Percentiles rank a stretch among this genome's conserved stretches.
These are phyloP conservation scores for Talaromyces wortmannii DNA, from an alignment of 495 filamentous ascomycete genomes.

Conservation along the genomic window DNA sequence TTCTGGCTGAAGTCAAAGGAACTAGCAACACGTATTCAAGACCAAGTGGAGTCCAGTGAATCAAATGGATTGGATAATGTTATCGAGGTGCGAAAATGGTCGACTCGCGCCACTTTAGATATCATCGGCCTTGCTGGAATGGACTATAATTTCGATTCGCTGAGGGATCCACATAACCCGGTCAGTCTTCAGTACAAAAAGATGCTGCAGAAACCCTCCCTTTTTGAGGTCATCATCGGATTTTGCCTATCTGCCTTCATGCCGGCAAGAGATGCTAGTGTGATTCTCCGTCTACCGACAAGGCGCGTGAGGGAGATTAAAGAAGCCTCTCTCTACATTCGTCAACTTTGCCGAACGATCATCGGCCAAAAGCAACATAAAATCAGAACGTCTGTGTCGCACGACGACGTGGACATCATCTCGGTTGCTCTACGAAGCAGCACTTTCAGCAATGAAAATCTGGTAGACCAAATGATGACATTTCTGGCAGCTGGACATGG, in stretches of 20 bases:
- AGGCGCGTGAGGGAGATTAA: slow-evolving; percentile 57
- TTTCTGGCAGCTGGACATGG: slow-evolving; percentile 92
- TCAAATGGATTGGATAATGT: slow-evolving; percentile 15
- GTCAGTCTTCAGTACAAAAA: slow-evolving; percentile 59
- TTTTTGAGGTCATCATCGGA: slow-evolving; percentile 23
- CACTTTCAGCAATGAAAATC: slow-evolving; percentile 71
- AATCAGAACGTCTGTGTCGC: slow-evolving; percentile 23
- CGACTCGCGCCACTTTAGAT: slow-evolving; percentile 70
- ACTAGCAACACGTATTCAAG: slow-evolving; percentile 32
- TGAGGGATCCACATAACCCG: slow-evolving; percentile 55
- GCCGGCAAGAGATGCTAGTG: background rate
- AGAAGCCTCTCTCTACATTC: slow-evolving; percentile 50
- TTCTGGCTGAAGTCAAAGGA: slow-evolving; percentile 70
- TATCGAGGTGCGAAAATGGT: slow-evolving; percentile 61
- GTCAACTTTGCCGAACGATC: slow-evolving; percentile 54
- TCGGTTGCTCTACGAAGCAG: slow-evolving; percentile 73
- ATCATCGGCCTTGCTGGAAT: slow-evolving; percentile 86
- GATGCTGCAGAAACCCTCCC: slow-evolving; percentile 23
- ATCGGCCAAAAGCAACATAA: slow-evolving; percentile 62
- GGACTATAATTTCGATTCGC: slow-evolving; percentile 71
- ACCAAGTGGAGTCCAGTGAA: slow-evolving; percentile 16
- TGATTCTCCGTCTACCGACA: slow-evolving; percentile 47
- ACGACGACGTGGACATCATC: slow-evolving; percentile 67
- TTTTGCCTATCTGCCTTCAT: slow-evolving; percentile 19
- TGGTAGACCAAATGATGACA: slow-evolving; percentile 91